Evolutionary conservation across 2,329 filamentous ascomycete species (phyloP).

Genomic region (Mariannaea elegans): DNA sequence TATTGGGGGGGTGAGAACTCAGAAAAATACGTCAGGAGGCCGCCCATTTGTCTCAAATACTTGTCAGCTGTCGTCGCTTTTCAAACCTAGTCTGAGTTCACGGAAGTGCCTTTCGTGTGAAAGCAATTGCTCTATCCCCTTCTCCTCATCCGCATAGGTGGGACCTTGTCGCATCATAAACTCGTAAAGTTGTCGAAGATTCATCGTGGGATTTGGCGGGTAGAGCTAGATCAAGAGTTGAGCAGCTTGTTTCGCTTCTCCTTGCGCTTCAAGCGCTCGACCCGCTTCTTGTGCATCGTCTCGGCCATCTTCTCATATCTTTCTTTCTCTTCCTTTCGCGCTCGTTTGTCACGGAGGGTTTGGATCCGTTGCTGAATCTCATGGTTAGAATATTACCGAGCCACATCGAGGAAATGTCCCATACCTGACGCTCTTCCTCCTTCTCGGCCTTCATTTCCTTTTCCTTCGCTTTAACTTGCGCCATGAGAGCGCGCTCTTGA

Average conservation of each 20-base stretch:
- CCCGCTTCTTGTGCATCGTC: conserved; percentile 96
- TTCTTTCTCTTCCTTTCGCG: conserved; percentile 91
- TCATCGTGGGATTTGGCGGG: conserved; percentile 2
- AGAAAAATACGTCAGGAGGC: neutral
- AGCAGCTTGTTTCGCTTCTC: conserved; percentile 95
- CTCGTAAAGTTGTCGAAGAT: conserved; percentile 32
- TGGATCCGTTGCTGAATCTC: conserved; percentile 73
- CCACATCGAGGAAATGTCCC: conserved; percentile 56
- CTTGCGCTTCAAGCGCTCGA: conserved; percentile 91
- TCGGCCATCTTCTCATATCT: conserved; percentile 93
- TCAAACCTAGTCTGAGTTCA: neutral
- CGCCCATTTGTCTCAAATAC: neutral
- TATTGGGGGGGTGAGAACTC: neutral
- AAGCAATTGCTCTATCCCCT: conserved; percentile 7
- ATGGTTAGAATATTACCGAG: conserved; percentile 20
- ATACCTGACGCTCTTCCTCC: conserved; percentile 87
- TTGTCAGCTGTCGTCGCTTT: neutral
- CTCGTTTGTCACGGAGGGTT: conserved; percentile 83
- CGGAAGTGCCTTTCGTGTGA: neutral
- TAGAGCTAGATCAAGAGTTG: conserved; percentile 62
- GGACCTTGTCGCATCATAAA: conserved; percentile 33
- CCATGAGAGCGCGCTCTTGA: conserved; percentile 73
- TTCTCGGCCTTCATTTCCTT: conserved; percentile 97
- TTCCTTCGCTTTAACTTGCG: conserved; percentile 89
- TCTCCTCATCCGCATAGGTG: conserved; percentile 9